Conservation (phyloP, 495 filamentous ascomycete species). For the Lepidopterella palustris region DNA sequence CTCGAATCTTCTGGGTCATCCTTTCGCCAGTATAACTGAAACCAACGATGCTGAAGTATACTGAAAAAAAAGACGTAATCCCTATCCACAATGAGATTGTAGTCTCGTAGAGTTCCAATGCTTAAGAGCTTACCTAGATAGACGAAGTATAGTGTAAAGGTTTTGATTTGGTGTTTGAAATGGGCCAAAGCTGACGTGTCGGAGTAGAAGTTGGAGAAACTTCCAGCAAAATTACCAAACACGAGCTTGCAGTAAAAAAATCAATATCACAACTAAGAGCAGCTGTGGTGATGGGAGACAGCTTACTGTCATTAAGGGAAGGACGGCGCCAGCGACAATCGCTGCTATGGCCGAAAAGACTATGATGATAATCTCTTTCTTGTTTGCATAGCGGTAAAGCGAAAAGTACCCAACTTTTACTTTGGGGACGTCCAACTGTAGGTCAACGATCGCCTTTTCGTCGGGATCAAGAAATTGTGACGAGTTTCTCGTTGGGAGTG, state of each 20-base stretch:
- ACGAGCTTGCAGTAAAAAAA: constrained; percentile 3
- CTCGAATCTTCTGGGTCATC: constrained; percentile 74
- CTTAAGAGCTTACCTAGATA: constrained; percentile 54
- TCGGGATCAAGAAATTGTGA: constrained; percentile 2
- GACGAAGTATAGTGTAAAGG: constrained; percentile 71
- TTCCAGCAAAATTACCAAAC: constrained; percentile 23
- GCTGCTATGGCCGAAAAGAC: constrained; percentile 9
- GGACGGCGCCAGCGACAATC: constrained; percentile 19
- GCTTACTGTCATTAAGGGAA: constrained; percentile 29
- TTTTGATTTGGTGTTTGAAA: constrained; percentile 23
- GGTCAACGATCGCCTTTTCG: constrained; percentile 21
- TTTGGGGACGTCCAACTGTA: constrained; percentile 13
- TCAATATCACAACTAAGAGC: neutral
- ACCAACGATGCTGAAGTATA: constrained; percentile 76
- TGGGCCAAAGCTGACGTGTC: constrained; percentile 1
- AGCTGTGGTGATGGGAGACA: neutral
- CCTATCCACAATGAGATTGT: constrained; percentile 27
- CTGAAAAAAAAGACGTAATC: constrained; percentile 72
- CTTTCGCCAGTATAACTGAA: constrained; percentile 95
- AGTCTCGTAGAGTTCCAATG: too few relatives aligned
- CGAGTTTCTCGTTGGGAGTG: neutral
- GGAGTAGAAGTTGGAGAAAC: constrained; percentile 15
- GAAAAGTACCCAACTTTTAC: constrained; percentile 22
- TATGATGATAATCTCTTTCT: constrained; percentile 23
- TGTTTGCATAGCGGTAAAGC: constrained; percentile 24